A percentile compares a stretch with the other conserved stretches of the same genome.
These are phyloP conservation scores for Chrysochromulina parva DNA, from an alignment of 78 protist species.

Conservation along the genomic window DNA sequence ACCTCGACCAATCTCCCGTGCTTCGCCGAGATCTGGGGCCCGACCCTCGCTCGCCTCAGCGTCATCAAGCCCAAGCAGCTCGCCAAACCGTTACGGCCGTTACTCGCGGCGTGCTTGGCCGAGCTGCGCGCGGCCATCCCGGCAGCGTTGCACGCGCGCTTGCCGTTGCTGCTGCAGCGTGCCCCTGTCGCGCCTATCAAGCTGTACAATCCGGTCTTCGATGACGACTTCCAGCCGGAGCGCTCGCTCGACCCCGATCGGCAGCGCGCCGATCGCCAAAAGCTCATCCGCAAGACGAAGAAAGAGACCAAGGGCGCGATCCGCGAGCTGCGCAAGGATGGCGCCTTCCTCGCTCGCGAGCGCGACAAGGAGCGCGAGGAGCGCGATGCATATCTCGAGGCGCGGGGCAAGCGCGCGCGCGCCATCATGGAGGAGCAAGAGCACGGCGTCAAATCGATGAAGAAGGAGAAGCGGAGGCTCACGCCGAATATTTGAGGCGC, in stretches of 20 bases:
- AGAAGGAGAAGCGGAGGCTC: not conserved
- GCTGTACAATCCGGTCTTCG: not conserved
- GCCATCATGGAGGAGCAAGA: constrained; percentile 7
- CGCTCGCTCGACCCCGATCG: not conserved
- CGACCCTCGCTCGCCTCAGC: no score
- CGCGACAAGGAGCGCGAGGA: not conserved
- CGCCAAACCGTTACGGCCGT: no score
- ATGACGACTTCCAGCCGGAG: not conserved
- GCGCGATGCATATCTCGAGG: not conserved
- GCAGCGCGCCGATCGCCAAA: not conserved
- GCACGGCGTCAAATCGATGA: not conserved
- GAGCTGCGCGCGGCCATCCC: no score
- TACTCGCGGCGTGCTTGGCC: no score
- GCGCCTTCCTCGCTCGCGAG: not conserved
- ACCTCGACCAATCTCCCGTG: no score
- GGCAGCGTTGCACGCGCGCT: no score
- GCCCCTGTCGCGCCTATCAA: not conserved
- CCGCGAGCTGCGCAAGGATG: no score
- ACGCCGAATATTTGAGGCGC: no score
- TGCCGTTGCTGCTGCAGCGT: not conserved
- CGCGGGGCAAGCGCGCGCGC: not conserved
- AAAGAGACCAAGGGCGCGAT: constrained; percentile 1
- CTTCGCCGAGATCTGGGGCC: no score
- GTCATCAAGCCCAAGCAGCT: no score
- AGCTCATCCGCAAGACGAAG: not conserved